phyloP scores from a whole-genome alignment of 2,329 filamentous ascomycete genomes.

The Fusarium austroafricanum region DNA sequence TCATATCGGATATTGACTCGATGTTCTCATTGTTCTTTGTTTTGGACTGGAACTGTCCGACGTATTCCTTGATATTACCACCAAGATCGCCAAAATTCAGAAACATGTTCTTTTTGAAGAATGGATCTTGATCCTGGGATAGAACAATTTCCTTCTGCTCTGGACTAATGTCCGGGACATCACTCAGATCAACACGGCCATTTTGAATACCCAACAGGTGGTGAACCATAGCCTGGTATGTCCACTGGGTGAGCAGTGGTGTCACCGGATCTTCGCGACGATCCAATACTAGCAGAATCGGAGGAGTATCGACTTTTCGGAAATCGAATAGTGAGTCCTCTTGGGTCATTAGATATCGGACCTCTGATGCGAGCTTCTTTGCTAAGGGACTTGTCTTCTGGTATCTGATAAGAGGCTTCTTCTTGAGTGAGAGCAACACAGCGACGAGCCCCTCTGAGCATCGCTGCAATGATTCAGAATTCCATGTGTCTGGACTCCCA shows the following conservation, averaged over 20 bases:
- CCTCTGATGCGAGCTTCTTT: slow-evolving; percentile 92
- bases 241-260: slow-evolving; percentile 95
- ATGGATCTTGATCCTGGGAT: slow-evolving; percentile 96
- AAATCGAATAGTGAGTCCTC: slow-evolving; percentile 98
- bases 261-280: slow-evolving; percentile 95
- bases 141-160: slow-evolving; percentile 95
- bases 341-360: slow-evolving; percentile 92
- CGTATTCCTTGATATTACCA: slow-evolving; percentile 97
- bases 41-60: slow-evolving; percentile 97
- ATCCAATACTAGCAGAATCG: slow-evolving; percentile 90
- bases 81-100: slow-evolving; percentile 96
- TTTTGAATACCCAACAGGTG: slow-evolving; percentile 94
- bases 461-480: slow-evolving; percentile 85
- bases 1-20: slow-evolving; percentile 98
- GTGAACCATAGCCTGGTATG: slow-evolving; percentile 99
- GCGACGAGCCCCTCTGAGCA: slow-evolving; percentile 89
- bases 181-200: slow-evolving; percentile 88
- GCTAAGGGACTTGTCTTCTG: slow-evolving; percentile 90
- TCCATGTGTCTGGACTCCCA: slow-evolving; percentile 86
- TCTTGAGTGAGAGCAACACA: slow-evolving; percentile 88
- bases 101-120: slow-evolving; percentile 99
- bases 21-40: slow-evolving; percentile 97
- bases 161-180: slow-evolving; percentile 84
- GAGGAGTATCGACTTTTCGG: slow-evolving; percentile 91
- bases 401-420: slow-evolving; percentile 94